Base-by-base conservation (phyloP, 345 rosid genomes). In the Aquilaria yunnanensis region DNA sequence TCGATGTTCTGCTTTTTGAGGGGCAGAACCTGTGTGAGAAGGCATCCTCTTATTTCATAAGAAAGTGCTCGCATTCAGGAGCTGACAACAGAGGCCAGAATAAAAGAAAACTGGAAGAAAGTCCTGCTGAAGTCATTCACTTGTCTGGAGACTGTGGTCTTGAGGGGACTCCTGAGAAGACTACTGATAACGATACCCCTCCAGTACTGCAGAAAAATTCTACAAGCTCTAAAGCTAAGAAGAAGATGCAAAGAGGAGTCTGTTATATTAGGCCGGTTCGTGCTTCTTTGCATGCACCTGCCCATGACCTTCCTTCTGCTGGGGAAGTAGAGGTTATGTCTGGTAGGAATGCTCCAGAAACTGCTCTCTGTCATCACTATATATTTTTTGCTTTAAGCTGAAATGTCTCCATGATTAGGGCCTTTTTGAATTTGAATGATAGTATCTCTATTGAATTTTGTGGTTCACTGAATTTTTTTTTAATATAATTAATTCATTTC, bases 1-100 rank as follows among this genome's bases (percentile, higher is more conserved):
- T 92, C 57, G 87, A 92, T 70, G 96, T 88, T 32, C 51, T 85
- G 57, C 61, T 82, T 60, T 82, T 92, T 51, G 81, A 86, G 57
- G 76, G 77, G 59, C 59, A 48, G 14, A 86, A 78, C 68, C 67
- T 78, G 69, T 92, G 96, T 48, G 94, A 92, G 80, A 92, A 82
- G 72, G 88, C 72, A 32, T 67, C 78, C 60, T 65, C 88, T 14
- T 88, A 86, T 60, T 85, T 91, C 64, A 78, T 78, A 46, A 81
- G 73, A 63, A 78, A 72, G 77, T 70, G 80, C 61, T 73, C 63
- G 1, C 82, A 72, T 61, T 70, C 61, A 9, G 81, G 62, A 68
- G 58, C 57, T 31, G 68, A 65, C 47, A 65, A 63, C 53, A 75
- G 65, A 49, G 31, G 34, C n/a, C 76, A 69, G 54, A 62, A 45